Conservation (phyloP, 2,329 filamentous ascomycete genomes). For the Tetracladium maxilliforme region DNA sequence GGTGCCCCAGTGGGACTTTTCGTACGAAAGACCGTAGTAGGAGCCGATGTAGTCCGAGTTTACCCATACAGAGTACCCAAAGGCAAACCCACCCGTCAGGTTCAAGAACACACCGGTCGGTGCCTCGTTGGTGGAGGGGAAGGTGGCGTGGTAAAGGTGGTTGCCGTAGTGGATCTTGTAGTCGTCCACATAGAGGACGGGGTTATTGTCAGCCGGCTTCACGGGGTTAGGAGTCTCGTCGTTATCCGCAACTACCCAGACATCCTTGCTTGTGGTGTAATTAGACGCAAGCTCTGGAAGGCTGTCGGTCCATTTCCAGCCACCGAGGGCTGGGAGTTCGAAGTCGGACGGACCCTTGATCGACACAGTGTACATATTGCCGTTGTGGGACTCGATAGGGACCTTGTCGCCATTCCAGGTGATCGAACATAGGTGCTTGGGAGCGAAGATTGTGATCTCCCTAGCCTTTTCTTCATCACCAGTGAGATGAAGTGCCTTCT, state of each 20-base stretch:
- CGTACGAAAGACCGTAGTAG: constrained; percentile 30
- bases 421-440: constrained; percentile 25
- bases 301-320: constrained; percentile 31
- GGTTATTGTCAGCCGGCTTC: constrained; percentile 30
- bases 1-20: constrained; percentile 18
- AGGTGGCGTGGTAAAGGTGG: constrained; percentile 38
- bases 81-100: constrained; percentile 36
- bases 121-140: constrained; percentile 19
- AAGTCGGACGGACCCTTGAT: constrained; percentile 14
- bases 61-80: constrained; percentile 41
- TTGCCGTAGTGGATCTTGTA: constrained; percentile 38
- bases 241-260: constrained; percentile 32
- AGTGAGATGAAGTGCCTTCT: constrained; percentile 21
- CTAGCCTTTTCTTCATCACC: constrained; percentile 28
- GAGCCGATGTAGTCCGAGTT: constrained; percentile 42
- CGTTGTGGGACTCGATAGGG: constrained; percentile 10
- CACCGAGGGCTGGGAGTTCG: no score
- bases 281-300: constrained; percentile 28
- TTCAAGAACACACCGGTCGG: constrained; percentile 31
- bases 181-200: constrained; percentile 40
- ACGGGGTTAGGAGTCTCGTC: constrained; percentile 30
- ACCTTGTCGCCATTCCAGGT: constrained; percentile 34
- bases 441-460: constrained; percentile 29
- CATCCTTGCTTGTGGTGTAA: constrained; percentile 25
- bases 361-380: constrained; percentile 13